Evolutionary conservation across 495 filamentous ascomycete genomes (phyloP).

Genomic region (Penicillium taxi): DNA sequence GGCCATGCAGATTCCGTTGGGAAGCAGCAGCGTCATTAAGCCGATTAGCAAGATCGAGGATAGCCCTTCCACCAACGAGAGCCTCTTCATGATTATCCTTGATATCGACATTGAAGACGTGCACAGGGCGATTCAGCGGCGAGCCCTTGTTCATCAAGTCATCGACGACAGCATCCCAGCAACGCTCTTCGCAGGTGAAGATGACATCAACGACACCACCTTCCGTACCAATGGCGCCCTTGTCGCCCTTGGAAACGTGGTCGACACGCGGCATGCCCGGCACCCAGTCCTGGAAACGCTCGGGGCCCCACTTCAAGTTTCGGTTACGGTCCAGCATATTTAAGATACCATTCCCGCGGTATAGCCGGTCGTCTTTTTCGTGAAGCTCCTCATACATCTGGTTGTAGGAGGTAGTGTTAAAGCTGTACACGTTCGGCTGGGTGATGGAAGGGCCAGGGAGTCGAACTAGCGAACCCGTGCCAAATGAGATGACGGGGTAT

Average conservation of each 20-base stretch:
- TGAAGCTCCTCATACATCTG: slow-evolving; percentile 83
- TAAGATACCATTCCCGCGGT: slow-evolving; percentile 83
- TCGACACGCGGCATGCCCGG: slow-evolving; percentile 73
- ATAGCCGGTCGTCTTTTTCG: slow-evolving; percentile 77
- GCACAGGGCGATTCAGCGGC: slow-evolving; percentile 80
- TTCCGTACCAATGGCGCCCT: slow-evolving; percentile 71
- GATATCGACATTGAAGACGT: slow-evolving; percentile 97
- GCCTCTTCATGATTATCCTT: slow-evolving; percentile 98
- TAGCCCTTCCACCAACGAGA: slow-evolving; percentile 79
- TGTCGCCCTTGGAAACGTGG: slow-evolving; percentile 48
- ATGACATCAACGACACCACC: slow-evolving; percentile 89
- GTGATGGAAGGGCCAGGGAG: slow-evolving; percentile 85
- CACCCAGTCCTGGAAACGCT: slow-evolving; percentile 98
- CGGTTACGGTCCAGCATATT: slow-evolving; percentile 94
- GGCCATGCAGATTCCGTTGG: slow-evolving; percentile 59
- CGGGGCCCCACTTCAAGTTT: slow-evolving; percentile 85
- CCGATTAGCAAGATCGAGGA: slow-evolving; percentile 81
- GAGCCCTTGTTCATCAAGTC: slow-evolving; percentile 79
- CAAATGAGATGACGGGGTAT: slow-evolving; percentile 95
- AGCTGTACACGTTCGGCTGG: slow-evolving; percentile 93
- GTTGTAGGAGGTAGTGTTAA: slow-evolving; percentile 90
- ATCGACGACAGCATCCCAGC: slow-evolving; percentile 97
- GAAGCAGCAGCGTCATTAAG: slow-evolving; percentile 75
- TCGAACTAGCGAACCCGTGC: slow-evolving; percentile 90
- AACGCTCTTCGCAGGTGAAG: slow-evolving; percentile 95